A percentile compares a stretch with the other conserved stretches of the same genome.
Conservation (phyloP, 805 yeast species). For the Saccharomycopsis oosterbeekiorum region DNA sequence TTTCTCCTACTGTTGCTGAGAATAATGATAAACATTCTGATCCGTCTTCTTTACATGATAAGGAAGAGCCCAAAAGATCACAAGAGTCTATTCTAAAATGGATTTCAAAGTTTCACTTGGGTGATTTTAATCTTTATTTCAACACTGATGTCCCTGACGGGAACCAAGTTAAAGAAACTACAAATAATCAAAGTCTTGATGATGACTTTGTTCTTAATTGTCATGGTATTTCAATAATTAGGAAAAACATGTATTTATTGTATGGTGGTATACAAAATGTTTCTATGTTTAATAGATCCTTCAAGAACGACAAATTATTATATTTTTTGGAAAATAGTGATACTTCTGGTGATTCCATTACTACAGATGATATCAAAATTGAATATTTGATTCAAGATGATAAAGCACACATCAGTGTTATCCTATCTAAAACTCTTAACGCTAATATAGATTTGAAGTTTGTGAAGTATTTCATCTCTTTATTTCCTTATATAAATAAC, state of each 20-base stretch:
- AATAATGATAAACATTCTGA: background rate
- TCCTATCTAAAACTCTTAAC: background rate
- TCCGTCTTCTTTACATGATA: background rate
- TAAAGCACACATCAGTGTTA: background rate
- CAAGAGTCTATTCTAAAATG: conserved; percentile 12
- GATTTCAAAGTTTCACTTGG: conserved; percentile 32
- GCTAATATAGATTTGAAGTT: background rate
- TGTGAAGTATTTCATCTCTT: background rate
- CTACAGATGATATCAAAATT: conserved; percentile 40
- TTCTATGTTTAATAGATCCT: conserved; percentile 16
- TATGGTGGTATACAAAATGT: conserved; percentile 37
- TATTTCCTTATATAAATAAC: background rate
- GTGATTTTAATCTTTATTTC: conserved; percentile 32
- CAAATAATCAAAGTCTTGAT: background rate
- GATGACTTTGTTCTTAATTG: conserved; percentile 24
- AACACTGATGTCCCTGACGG: conserved; percentile 40
- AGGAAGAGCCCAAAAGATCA: background rate
- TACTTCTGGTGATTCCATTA: conserved; percentile 21
- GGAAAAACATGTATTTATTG: conserved; percentile 31
- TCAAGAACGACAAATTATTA: background rate
- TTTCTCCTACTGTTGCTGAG: background rate
- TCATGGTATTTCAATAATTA: conserved; percentile 31
- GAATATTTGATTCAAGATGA: conserved; percentile 31
- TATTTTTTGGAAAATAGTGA: conserved; percentile 22
- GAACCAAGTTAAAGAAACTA: conserved; percentile 26